Conservation (phyloP, 2,329 filamentous ascomycete species). For the Coleophoma crateriformis region DNA sequence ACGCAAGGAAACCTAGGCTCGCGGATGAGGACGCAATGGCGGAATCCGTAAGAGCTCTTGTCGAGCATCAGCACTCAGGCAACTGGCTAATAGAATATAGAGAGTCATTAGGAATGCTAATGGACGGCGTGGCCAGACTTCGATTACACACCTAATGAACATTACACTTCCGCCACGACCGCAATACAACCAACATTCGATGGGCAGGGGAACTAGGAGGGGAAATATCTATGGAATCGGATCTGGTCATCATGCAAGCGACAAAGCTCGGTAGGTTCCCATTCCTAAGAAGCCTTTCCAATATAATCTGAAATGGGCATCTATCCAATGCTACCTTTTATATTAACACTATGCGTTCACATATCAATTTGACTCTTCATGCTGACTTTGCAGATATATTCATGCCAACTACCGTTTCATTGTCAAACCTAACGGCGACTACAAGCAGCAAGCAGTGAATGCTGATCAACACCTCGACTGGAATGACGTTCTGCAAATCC, state of each 20-base stretch:
- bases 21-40: slow-evolving; percentile 84
- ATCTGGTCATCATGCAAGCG: slow-evolving; percentile 82
- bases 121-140: slow-evolving; percentile 85
- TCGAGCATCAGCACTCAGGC: not conserved
- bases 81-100: slow-evolving; percentile 10
- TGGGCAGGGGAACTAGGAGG: slow-evolving; percentile 46
- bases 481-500: slow-evolving; percentile 83
- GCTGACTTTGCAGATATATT: slow-evolving; percentile 55
- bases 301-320: no score
- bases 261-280: slow-evolving; percentile 72
- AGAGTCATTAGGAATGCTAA: slow-evolving; percentile 54
- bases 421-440: slow-evolving; percentile 76
- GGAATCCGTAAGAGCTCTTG: slow-evolving; percentile 57
- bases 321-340: no score
- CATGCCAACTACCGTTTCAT: slow-evolving; percentile 98
- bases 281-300: not conserved
- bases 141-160: slow-evolving; percentile 94
- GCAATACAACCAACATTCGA: slow-evolving; percentile 45
- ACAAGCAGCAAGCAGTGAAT: slow-evolving; percentile 74
- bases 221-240: slow-evolving; percentile 80
- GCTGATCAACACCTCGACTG: slow-evolving; percentile 89
- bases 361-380: no score
- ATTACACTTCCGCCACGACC: slow-evolving; percentile 76
- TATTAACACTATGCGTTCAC: no score
- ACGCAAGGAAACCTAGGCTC: slow-evolving; percentile 66